Base-by-base conservation (phyloP, 176 grass and related monocot genomes). In the Avena sativa region DNA sequence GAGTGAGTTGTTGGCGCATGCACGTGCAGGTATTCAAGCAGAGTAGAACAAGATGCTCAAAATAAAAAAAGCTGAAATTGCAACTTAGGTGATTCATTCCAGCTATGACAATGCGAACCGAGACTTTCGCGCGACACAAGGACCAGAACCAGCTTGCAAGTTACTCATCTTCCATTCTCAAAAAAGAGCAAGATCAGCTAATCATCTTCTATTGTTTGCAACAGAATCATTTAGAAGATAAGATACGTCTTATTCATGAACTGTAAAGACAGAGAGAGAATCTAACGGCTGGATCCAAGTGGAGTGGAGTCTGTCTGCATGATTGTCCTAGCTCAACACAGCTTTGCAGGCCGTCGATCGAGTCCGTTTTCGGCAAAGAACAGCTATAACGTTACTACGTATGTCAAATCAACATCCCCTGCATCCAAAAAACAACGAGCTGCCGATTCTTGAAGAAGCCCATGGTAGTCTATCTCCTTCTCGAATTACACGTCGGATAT, bases 191-290 rank as follows among this genome's bases (percentile, higher is more conserved):
- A 25, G 11, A 26, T 2, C 1, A 62, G 60, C 9, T 62, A 23
- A 62, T 4, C 28, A 19, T 79, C 40, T 19, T 77, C 12, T 20
- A 17, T 53, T 64, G 3, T 83, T 34, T 14, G 66, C 16, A 70
- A 21, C 51, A 49, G 60, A 84, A 84, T 68, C 75, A 72, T 84
- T 75, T 1, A 46, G 75, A 69, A 80, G 85, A 76, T 81, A 81
- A 77, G 84, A 6, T 15, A 32, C 34, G 40, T 81, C 61, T 62
- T 26, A 30, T n/a, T 81, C 61, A 48, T 88, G 77, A 85, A 85
- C 90, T 88, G 82, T 88, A 88, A 85, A 85, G 77, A 71, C 40
- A 81, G 77, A 15, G 28, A 60, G 7, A 43, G 16, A 20, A 34
- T 36, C 49, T 30, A 51, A 60, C 15, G 44, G 49, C 40, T 82